Base-by-base conservation (phyloP, 495 filamentous ascomycete species). In the Diplogelasinospora grovesii region DNA sequence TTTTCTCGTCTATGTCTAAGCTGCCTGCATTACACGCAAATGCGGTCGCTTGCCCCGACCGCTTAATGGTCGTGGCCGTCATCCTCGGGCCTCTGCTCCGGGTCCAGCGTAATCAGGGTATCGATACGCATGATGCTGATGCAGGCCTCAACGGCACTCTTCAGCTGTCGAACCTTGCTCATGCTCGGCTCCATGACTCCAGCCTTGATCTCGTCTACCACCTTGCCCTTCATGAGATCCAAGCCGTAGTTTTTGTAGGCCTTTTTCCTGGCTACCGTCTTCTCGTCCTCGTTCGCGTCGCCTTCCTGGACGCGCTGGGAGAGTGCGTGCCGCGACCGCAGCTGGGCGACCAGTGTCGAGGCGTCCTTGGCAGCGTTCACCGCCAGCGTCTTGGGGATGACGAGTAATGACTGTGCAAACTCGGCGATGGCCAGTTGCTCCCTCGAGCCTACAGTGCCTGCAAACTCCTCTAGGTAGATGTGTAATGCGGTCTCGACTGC, bases 81-180 rank as follows among this genome's bases (percentile, higher is more conserved):
- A 55, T 94, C 86, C 64, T 83, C 77, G 10, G 71, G 74, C 55
- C 77, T 73, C 70, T 81, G 73, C 72, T 95, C 89, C 39, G 87
- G 88, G 77, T 99, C 92, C 66, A 99, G 67, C 71, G 94, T 95
- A 64, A 99, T 97, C 68, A 99, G 75, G 46, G 92, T 99, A 71
- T 99, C 92, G 57, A 99, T 99, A 55, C 92, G 80, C 93, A 99
- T 96, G 60, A 99, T 95, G 56, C 89, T 83, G 66, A 99, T 95
- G 65, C 93, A 97, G 43, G 92, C 92, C 71, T 99, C 92, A 38
- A 97, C 92, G 36, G 93, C 93, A 71, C 83, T 89, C 83, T 99
- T 99, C 52, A 99, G 69, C 72, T 95, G 90, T 69, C 87, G 83
- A 52, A 99, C 76, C 77, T 99, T 99, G 75, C 90, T 95, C 76